These are phyloP conservation scores for Sporisorium iseilematis-ciliati DNA, from an alignment of 1,284 basidiomycete genomes.

Conservation along the genomic window DNA sequence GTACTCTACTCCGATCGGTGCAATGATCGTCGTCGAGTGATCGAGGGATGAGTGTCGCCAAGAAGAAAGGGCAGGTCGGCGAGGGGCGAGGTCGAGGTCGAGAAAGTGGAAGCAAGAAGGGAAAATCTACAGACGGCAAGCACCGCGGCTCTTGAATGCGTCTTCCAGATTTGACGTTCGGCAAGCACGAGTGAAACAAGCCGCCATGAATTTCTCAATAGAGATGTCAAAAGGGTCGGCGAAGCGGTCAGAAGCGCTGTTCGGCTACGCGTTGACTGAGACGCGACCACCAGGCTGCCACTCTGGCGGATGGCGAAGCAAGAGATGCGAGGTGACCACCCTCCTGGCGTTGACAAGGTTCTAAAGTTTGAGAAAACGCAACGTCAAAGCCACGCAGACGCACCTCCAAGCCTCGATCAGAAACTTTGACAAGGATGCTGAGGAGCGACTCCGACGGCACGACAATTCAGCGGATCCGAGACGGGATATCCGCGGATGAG, in stretches of 20 bases:
- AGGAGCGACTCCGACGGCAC: too few species aligned
- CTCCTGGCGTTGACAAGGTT: too few species aligned
- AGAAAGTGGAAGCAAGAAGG: neutral
- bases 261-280: neutral
- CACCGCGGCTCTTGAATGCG: neutral
- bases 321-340: neutral
- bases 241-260: neutral
- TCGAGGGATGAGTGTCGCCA: too few species aligned
- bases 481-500: too few species aligned
- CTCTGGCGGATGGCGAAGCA: neutral
- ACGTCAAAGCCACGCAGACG: too few species aligned
- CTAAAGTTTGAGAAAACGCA: too few species aligned
- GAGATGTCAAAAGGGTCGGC: neutral
- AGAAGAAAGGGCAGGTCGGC: too few species aligned
- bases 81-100: neutral
- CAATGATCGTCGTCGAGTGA: too few species aligned
- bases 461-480: too few species aligned
- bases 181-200: neutral
- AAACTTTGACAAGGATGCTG: too few species aligned
- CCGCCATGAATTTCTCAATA: neutral
- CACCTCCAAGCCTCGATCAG: too few species aligned
- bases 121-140: neutral
- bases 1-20: too few species aligned
- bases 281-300: neutral
- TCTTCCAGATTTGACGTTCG: conserved; percentile 2